A percentile compares a stretch with the other conserved stretches of the same genome.
phyloP scores from a whole-genome alignment of 495 filamentous ascomycete genomes.

The Lasiosphaeriaceae sp. region DNA sequence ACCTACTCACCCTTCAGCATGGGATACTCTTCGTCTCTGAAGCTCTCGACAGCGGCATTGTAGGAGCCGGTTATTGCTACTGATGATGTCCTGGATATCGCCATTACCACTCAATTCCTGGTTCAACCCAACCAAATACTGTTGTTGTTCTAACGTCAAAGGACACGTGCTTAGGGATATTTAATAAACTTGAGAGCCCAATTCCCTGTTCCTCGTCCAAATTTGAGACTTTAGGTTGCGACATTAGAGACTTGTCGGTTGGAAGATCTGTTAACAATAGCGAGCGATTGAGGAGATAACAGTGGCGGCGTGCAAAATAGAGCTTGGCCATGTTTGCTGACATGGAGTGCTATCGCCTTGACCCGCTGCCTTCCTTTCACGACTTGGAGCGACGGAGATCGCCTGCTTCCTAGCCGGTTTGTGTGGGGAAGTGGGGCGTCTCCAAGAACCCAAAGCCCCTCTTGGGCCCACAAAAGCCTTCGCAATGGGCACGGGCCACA shows the following conservation, averaged over 20 bases:
- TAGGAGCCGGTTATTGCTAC: constrained; percentile 47
- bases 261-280: not conserved
- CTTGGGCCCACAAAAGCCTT: not conserved
- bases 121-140: no score
- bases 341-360: not conserved
- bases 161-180: no score
- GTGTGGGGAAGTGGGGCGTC: not conserved
- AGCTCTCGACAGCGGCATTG: constrained; percentile 60
- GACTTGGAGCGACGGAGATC: constrained; percentile 33
- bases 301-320: not conserved
- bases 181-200: no score
- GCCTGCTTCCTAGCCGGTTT: constrained; percentile 31
- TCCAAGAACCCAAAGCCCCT: not conserved
- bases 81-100: not conserved
- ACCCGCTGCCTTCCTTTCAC: not conserved
- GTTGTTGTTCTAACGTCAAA: no score
- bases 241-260: not conserved
- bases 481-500: constrained; percentile 2
- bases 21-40: constrained; percentile 75
- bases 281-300: not conserved
- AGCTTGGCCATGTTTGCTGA: constrained; percentile 5
- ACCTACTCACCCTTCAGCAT: constrained; percentile 64
- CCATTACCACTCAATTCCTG: constrained; percentile 1
- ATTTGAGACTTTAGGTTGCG: not conserved
- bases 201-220: not conserved